Evolutionary conservation across 352 stramenopile species (phyloP), one percentile per base, ranked within the genome.

Genomic region (Heterotrichella gracilis): DNA sequence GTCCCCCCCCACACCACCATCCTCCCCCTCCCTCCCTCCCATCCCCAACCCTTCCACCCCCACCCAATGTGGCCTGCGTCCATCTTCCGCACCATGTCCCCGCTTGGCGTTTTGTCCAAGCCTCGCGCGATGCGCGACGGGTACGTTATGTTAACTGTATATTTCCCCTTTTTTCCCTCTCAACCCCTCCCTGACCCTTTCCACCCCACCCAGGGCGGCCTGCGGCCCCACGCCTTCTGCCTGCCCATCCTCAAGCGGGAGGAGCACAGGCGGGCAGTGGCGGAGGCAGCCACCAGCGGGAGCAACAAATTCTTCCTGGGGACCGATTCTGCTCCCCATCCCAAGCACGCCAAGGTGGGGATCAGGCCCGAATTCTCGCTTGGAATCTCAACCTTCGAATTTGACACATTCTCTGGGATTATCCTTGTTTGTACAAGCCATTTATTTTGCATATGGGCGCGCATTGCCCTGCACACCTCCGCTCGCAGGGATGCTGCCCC

Each of bases 151-250:
- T 63, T 63, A 17, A 17, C 17, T 63, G 20, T 17, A 63, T 68
- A 9, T 23, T 21, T 25, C 3, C 17, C 53, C 24, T 24, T 68
- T 40, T 25, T 69, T 66, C 14, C 24, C 64, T 23, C 3, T 39
- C 20, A 20, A 81, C 76, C 77, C 25, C 71, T 85, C 25, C 71
- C n/a, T n/a, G n/a, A n/a, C 85, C 0, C 79, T 83, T n/a, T n/a
- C n/a, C n/a, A n/a, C n/a, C n/a, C n/a, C n/a, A n/a, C n/a, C n/a
- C n/a, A n/a, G 1, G 82, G 91, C 20, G 92, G 91, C 0, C 78
- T 99, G 40, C 84, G 83, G 70, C 93, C 93, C n/a, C 93, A 99
- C 79, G 94, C 95, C 78, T 99, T 97, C 80, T 99, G 92, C 73
- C 78, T 99, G n/a, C 92, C 92, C 0, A 92, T 99, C 72, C 81